Base-by-base conservation (phyloP, 2,329 filamentous ascomycete genomes). In the Epichloe glyceriae region DNA sequence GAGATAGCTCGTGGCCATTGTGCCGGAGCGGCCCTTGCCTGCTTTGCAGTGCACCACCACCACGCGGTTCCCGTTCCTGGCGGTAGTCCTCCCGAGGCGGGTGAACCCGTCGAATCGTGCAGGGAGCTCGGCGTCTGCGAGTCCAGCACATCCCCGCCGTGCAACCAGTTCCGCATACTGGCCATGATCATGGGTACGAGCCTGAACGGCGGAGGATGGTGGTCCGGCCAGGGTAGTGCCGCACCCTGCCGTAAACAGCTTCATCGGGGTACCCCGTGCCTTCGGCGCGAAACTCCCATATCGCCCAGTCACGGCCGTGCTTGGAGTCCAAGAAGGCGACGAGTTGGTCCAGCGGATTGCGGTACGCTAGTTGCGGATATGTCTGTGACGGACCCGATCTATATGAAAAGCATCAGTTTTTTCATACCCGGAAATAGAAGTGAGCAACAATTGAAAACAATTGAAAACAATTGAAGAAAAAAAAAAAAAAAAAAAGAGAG, bases 261-360 rank as follows among this genome's bases (percentile, higher is more conserved):
- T 82, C 79, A 62, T 98, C 93, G 0, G 89, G 89, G 61, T 98
- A 98, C 1, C 93, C 93, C 0, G 93, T 96, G 5, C 93, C 93
- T 66, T 98, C 93, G 37, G 89, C 93, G 44, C 93, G 83, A 60
- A 98, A 98, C 69, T 98, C 93, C 88, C 91, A 98, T 61, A 98
- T 95, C 3, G 85, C 82, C 93, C 93, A 98, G 55, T 93, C 73
- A 26, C 81, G 70, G 30, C 78, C 84, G 68, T 98, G 93, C 61
- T 89, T 88, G 43, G 76, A 72, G 68, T 97, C 88, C 55, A 98
- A 83, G 65, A 91, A 98, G 56, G 80, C 78, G 53, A 97, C 88
- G 20, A 98, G 80, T 39, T 84, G 79, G 62, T 94, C 85, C 47
- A 95, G 82, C 0, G 91, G 91, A 63, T 95, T 98, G 62, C 93